Evolutionary conservation across 441 rosid species (phyloP).

Genomic region (Euphorbia schlechtendalii): DNA sequence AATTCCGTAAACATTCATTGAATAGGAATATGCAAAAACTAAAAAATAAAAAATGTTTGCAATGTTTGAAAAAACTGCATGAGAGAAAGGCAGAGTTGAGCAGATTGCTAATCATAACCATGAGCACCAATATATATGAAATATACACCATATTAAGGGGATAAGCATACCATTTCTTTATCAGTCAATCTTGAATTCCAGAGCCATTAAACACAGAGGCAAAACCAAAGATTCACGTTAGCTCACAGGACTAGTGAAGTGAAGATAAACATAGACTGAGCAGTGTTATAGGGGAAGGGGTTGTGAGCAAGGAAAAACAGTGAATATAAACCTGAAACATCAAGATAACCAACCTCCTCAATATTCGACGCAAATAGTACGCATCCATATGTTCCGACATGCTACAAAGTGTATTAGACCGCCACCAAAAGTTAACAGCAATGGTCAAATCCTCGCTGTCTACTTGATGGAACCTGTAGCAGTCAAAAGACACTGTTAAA

Average conservation of each 20-base stretch:
- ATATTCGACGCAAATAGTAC: constrained; percentile 71
- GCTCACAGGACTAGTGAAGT: constrained; percentile 14
- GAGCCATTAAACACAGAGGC: constrained; percentile 18
- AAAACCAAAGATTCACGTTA: constrained; percentile 28
- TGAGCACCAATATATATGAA: constrained; percentile 13
- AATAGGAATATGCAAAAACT: neutral
- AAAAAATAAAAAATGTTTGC: neutral
- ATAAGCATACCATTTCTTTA: constrained; percentile 70
- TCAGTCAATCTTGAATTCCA: constrained; percentile 56
- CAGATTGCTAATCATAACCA: neutral
- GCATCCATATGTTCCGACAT: constrained; percentile 85
- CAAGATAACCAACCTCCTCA: constrained; percentile 48
- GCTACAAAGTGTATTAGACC: constrained; percentile 52
- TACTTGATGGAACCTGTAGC: constrained; percentile 81
- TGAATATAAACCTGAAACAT: neutral
- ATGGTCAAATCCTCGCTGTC: constrained; percentile 76
- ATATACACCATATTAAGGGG: constrained; percentile 14
- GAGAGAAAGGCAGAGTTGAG: neutral
- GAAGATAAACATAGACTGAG: constrained; percentile 12
- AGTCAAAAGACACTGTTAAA: constrained; percentile 16
- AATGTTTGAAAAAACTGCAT: constrained; percentile 1
- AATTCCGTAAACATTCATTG: neutral
- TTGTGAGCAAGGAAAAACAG: constrained; percentile 12
- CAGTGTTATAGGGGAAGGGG: constrained; percentile 2
- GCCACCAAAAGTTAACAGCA: constrained; percentile 95